Percentiles rank a stretch among this genome's conserved stretches.
phyloP scores from a whole-genome alignment of 2,329 filamentous ascomycete species.

The Dactylellina parvicollis region DNA sequence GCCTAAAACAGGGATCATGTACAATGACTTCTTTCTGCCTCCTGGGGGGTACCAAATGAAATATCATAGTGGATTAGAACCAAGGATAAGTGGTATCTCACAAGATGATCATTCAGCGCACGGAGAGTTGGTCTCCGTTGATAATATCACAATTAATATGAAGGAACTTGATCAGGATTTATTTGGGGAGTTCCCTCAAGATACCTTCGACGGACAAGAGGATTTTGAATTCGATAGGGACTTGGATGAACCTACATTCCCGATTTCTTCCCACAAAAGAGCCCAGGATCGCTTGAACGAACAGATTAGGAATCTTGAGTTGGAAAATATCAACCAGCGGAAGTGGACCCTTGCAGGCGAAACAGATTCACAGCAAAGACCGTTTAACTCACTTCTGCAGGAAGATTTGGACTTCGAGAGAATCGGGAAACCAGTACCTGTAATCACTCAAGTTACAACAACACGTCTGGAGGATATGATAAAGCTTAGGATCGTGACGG shows the following conservation, averaged over 20 bases:
- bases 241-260: slow-evolving; percentile 74
- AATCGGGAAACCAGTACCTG: slow-evolving; percentile 90
- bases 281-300: slow-evolving; percentile 84
- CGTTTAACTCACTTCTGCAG: slow-evolving; percentile 89
- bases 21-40: slow-evolving; percentile 67
- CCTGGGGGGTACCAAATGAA: slow-evolving; percentile 75
- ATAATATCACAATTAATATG: slow-evolving; percentile 70
- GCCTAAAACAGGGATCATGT: slow-evolving; percentile 64
- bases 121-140: slow-evolving; percentile 69
- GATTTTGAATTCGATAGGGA: slow-evolving; percentile 74
- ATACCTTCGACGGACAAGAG: slow-evolving; percentile 62
- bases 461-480: slow-evolving; percentile 93
- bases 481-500: slow-evolving; percentile 87
- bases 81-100: slow-evolving; percentile 86
- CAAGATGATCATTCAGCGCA: slow-evolving; percentile 66
- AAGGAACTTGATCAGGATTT: slow-evolving; percentile 86
- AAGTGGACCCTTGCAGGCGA: slow-evolving; percentile 92
- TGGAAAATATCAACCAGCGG: slow-evolving; percentile 85
- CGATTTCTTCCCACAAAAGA: slow-evolving; percentile 83
- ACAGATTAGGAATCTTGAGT: slow-evolving; percentile 90
- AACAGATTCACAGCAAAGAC: slow-evolving; percentile 81
- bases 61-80: slow-evolving; percentile 84
- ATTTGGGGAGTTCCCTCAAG: slow-evolving; percentile 69
- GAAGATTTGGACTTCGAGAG: slow-evolving; percentile 96
- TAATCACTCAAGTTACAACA: slow-evolving; percentile 89